Base-by-base conservation (phyloP, 2,329 filamentous ascomycete genomes). In the Dactylonectria estremocensis region DNA sequence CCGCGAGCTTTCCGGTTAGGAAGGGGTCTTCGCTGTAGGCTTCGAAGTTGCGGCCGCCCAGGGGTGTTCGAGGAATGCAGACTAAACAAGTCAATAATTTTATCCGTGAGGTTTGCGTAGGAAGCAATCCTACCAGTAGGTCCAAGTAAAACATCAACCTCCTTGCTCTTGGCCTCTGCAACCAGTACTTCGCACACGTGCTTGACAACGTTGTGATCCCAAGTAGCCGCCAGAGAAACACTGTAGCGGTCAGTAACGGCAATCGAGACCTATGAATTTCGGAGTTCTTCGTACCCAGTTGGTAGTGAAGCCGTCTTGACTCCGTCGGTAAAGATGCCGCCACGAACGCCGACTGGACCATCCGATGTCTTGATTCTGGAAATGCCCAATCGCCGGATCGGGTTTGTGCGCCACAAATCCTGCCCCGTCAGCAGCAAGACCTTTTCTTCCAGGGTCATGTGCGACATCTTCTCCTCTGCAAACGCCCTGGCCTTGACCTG, bases 1-100 rank as follows among this genome's bases (percentile, higher is more conserved):
- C 45, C 1, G 81, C 80, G 22, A 81, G 75, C 13, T 80, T 77
- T 14, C 81, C 80, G 8, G 81, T 77, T 2, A 83, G 74, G 16
- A 81, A 77, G 16, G 81, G 81, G 69, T 83, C 81, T 67, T 83
- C 78, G n/a, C 77, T 79, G 59, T 80, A 79, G 37, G 78, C 79
- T 67, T 83, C 80, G 54, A 83, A 83, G 20, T 81, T 81, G 48
- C 81, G 76, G 48, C 82, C 82, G 13, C 81, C 80, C 1, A 83
- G 74, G 0, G 81, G 81, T 33, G 78, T 67, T 20, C 64, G 49
- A 1, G 63, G 64, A 2, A 72, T 61, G 16, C 70, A 69, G 1
- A 71, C 61, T 57, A 2, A n/a, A 35, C 5, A 28, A 3, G 11
- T 57, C 7, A 20, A 6, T 31, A 48, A 16, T 24, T n/a, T 20